These are phyloP conservation scores for Ophiostoma piceae DNA, from an alignment of 2,329 filamentous ascomycete species.

Conservation along the genomic window DNA sequence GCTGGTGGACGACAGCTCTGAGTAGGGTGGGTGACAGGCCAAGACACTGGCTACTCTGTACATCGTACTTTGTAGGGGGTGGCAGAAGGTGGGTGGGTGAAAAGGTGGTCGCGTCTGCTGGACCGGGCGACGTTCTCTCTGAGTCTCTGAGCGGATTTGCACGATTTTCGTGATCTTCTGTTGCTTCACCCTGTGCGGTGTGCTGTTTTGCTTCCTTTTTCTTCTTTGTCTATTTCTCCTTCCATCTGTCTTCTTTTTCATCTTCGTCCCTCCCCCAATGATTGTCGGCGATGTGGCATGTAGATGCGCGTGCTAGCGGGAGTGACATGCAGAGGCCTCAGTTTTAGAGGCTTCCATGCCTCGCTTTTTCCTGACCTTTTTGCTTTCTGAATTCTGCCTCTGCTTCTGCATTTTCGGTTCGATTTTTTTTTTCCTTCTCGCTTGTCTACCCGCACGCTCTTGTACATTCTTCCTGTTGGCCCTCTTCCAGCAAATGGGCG, in stretches of 20 bases:
- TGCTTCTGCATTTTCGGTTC: not conserved
- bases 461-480: not conserved
- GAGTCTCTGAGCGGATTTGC: not conserved
- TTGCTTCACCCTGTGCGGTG: not conserved
- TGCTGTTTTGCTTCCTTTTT: not conserved
- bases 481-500: slow-evolving; percentile 4
- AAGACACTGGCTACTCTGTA: too few species aligned
- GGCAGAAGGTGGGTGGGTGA: not conserved
- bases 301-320: not conserved
- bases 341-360: not conserved
- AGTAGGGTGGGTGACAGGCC: not conserved
- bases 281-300: not conserved
- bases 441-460: not conserved
- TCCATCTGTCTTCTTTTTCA: too few species aligned
- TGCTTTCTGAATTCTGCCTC: not conserved
- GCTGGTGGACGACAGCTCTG: not conserved
- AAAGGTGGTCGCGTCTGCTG: not conserved
- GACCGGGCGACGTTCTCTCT: not conserved
- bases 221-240: not conserved
- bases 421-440: not conserved
- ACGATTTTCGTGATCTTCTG: slow-evolving; percentile 6
- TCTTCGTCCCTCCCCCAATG: not conserved
- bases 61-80: not conserved
- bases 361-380: not conserved
- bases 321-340: slow-evolving; percentile 3